phyloP scores from a whole-genome alignment of 1,284 basidiomycete species.

The Meira nashicola region DNA sequence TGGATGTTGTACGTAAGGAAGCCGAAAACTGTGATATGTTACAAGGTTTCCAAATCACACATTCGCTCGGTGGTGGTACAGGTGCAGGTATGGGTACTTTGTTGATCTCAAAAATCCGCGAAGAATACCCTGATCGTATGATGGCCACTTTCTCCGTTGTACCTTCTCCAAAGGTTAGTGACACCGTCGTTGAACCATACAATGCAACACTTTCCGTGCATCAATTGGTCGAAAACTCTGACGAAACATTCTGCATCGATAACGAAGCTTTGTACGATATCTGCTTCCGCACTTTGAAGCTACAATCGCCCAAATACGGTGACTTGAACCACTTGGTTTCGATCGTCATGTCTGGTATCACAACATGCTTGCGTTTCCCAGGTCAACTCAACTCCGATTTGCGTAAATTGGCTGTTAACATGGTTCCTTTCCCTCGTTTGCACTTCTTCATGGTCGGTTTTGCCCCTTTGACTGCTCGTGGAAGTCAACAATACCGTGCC shows the following conservation, averaged over 20 bases:
- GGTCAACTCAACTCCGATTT: conserved; percentile 98
- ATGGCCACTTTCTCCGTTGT: conserved; percentile 64
- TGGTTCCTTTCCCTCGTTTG: conserved; percentile 95
- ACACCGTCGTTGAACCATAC: conserved; percentile 64
- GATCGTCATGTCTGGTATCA: conserved; percentile 95
- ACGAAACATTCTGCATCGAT: conserved; percentile 69
- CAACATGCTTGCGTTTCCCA: conserved; percentile 93
- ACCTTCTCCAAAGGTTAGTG: conserved; percentile 61
- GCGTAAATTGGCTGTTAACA: conserved; percentile 95
- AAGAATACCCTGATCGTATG: conserved; percentile 64
- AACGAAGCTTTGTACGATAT: conserved; percentile 93
- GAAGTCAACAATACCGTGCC: conserved; percentile 83
- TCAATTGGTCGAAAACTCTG: conserved; percentile 64
- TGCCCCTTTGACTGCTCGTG: conserved; percentile 86
- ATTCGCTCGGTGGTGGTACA: conserved; percentile 64
- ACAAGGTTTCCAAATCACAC: conserved; percentile 63
- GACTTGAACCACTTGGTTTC: conserved; percentile 97
- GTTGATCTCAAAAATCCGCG: conserved; percentile 63
- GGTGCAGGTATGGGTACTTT: conserved; percentile 64
- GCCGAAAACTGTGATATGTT: conserved; percentile 61
- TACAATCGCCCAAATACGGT: conserved; percentile 86
- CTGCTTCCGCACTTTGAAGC: conserved; percentile 92
- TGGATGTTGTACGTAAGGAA: conserved; percentile 63
- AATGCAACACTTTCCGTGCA: conserved; percentile 63
- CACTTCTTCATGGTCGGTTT: conserved; percentile 87